Base-by-base conservation (phyloP, 2,329 filamentous ascomycete species). In the Colletotrichum coccodes region DNA sequence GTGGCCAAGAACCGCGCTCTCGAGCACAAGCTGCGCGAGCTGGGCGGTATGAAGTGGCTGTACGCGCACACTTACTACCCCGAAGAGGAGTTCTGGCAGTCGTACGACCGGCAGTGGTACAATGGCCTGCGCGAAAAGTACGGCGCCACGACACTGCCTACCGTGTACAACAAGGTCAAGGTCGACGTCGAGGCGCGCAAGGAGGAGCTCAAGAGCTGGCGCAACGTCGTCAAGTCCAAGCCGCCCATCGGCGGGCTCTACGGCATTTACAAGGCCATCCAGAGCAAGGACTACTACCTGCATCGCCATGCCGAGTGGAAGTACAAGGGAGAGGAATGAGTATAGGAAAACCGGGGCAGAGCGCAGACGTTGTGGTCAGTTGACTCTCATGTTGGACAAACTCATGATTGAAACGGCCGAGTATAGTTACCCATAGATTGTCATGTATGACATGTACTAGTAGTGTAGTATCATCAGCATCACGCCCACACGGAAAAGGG, bases 31-130 rank as follows among this genome's bases (percentile, higher is more conserved):
- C 87, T 95, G 4, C 83, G 83, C 54, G 85, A 89, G 71, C 86
- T 96, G 1, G 90, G 90, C 53, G 94, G 94, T 3, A 89, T 92
- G 83, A 97, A 97, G 82, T 96, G 93, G 92, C 83, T 97, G 14
- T 97, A 97, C 79, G 93, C 94, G 3, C 92, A 95, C 75, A 92
- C 93, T 0, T 97, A 94, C 81, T 96, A 96, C 78, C 86, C 87
- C n/a, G 87, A 92, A 75, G 81, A 86, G 0, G 89, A 92, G 75
- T 94, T 93, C 79, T 93, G 90, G 90, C 74, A 80, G 38, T 82
- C 90, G 59, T 93, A 93, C 76, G 84, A 83, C 63, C 79, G 82
- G 49, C 74, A 76, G 23, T 89, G 85, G 85, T 94, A 94, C 76
- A 86, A 92, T 36, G 81, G 75, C 1, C 80, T 94, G 72, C 82